phyloP scores from a whole-genome alignment of 106 monocot species.

The Agapanthus africanus region DNA sequence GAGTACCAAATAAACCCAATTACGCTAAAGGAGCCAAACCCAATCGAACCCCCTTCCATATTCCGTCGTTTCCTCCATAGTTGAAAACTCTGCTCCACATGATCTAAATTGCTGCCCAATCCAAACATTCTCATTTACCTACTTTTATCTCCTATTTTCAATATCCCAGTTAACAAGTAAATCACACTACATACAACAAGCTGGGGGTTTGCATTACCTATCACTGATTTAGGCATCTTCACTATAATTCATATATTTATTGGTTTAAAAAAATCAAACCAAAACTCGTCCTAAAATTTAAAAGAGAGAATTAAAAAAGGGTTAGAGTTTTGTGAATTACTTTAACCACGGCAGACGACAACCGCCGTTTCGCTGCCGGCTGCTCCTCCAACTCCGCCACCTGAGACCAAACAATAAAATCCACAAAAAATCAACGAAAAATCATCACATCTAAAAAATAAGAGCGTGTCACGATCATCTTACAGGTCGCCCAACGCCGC shows the following conservation, averaged over 20 bases:
- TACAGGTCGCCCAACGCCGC: constrained; percentile 65
- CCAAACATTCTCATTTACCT: too few species aligned
- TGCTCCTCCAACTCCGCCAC: constrained; percentile 51
- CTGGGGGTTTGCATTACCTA: not conserved
- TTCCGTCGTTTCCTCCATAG: too few species aligned
- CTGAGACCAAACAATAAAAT: constrained; percentile 15
- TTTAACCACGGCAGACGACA: constrained; percentile 78
- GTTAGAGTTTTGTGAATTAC: constrained; percentile 15
- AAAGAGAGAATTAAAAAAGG: not conserved
- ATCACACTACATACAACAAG: not conserved
- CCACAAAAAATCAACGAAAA: not conserved
- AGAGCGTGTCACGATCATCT: constrained; percentile 9
- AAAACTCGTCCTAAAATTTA: not conserved
- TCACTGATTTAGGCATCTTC: not conserved
- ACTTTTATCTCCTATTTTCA: too few species aligned
- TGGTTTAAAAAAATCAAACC: constrained; percentile 1
- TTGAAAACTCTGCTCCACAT: too few species aligned
- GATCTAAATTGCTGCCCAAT: too few species aligned
- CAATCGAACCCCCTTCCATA: too few species aligned
- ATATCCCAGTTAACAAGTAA: not conserved
- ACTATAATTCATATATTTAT: not conserved
- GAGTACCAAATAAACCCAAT: too few species aligned
- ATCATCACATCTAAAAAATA: not conserved
- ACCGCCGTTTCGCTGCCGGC: constrained; percentile 61
- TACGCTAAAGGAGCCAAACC: too few species aligned